Percentiles rank a stretch among this genome's conserved stretches.
phyloP scores from a whole-genome alignment of 345 rosid genomes.

The Rhizophora apiculata region DNA sequence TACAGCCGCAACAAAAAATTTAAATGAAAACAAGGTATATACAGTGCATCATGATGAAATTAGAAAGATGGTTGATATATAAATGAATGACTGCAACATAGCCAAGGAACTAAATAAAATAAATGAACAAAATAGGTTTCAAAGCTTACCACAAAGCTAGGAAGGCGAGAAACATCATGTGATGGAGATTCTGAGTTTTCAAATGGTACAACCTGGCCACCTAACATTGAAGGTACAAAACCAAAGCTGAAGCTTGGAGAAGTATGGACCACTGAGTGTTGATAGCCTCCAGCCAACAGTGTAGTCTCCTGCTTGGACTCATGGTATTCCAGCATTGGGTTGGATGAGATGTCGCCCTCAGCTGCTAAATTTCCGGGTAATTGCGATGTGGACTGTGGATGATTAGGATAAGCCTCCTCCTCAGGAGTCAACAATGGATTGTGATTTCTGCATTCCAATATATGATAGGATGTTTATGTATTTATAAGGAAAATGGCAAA shows the following conservation, averaged over 20 bases:
- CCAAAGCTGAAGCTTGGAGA: conserved; percentile 58
- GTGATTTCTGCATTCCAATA: conserved; percentile 46
- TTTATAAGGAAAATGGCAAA: too few species aligned
- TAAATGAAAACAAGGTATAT: too few species aligned
- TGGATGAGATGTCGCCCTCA: conserved; percentile 47
- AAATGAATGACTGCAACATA: background rate
- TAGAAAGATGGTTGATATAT: background rate
- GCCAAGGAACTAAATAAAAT: conserved; percentile 1
- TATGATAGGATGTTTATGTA: background rate
- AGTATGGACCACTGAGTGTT: conserved; percentile 51
- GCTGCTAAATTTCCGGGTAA: conserved; percentile 49
- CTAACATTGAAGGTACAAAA: conserved; percentile 54
- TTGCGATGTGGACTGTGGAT: conserved; percentile 42
- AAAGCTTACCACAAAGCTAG: conserved; percentile 68
- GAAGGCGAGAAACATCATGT: conserved; percentile 65
- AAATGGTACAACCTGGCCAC: conserved; percentile 57
- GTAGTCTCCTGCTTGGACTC: conserved; percentile 59
- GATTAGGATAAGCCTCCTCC: conserved; percentile 49
- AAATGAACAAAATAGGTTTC: conserved; percentile 2
- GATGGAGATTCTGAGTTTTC: conserved; percentile 78
- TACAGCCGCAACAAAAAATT: too few species aligned
- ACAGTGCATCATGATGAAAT: too few species aligned
- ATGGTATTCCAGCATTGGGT: conserved; percentile 46
- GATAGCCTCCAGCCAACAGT: conserved; percentile 51
- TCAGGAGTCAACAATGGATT: conserved; percentile 34